These are phyloP conservation scores for Panaeolus cyanescens DNA, from an alignment of 768 basidiomycete species.

Conservation along the genomic window DNA sequence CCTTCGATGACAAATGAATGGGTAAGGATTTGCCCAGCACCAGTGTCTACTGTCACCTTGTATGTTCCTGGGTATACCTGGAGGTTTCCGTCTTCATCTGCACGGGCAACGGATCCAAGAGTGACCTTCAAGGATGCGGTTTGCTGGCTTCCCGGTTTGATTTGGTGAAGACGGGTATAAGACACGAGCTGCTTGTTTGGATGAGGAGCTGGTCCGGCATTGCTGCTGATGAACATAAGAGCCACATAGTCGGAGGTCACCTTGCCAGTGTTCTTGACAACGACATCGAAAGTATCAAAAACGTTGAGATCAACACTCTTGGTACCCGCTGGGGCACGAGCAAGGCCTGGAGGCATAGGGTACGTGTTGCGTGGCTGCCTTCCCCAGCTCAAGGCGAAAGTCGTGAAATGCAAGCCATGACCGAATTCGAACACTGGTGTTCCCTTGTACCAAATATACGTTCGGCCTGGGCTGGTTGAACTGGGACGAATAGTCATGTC, in stretches of 20 bases:
- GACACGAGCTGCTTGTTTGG: slow-evolving; percentile 54
- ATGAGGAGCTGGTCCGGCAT: slow-evolving; percentile 48
- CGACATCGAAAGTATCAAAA: slow-evolving; percentile 51
- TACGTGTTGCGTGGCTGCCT: slow-evolving; percentile 34
- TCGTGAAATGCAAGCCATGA: slow-evolving; percentile 56
- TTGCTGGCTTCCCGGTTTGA: slow-evolving; percentile 24
- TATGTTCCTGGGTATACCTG: slow-evolving; percentile 50
- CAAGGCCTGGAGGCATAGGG: slow-evolving; percentile 32
- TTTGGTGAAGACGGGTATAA: slow-evolving; percentile 41
- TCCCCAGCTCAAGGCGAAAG: slow-evolving; percentile 44
- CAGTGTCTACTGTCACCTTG: slow-evolving; percentile 43
- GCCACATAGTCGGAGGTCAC: slow-evolving; percentile 56
- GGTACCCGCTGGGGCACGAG: slow-evolving; percentile 6
- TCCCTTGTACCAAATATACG: slow-evolving; percentile 59
- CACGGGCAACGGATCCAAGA: slow-evolving; percentile 50
- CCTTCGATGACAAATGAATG: slow-evolving; percentile 47
- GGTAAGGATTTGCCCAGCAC: slow-evolving; percentile 29
- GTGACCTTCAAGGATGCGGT: slow-evolving; percentile 42
- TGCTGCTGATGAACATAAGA: slow-evolving; percentile 50
- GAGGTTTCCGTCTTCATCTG: slow-evolving; percentile 45
- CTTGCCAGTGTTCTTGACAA: slow-evolving; percentile 49
- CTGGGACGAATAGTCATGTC: slow-evolving; percentile 58
- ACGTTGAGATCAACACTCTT: slow-evolving; percentile 40
- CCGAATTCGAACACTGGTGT: slow-evolving; percentile 56
- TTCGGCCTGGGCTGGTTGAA: slow-evolving; percentile 50